Evolutionary conservation across 1,284 basidiomycete genomes (phyloP), one percentile per base, ranked within the genome.

Genomic region (Leccinum solheimii): DNA sequence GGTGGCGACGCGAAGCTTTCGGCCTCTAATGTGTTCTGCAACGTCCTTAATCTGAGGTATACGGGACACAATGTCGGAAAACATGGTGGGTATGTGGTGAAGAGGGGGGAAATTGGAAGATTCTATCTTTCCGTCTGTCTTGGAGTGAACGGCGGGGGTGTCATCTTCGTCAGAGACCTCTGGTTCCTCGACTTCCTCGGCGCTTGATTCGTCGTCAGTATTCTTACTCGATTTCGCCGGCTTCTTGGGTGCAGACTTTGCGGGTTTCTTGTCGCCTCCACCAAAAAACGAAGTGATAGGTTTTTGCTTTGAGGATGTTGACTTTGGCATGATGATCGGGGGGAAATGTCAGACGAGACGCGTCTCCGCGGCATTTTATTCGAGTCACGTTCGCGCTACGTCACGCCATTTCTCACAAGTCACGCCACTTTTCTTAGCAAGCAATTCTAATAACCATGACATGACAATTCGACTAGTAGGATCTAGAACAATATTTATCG

Each of bases 1-100:
- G 11, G 95, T 98, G 1, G 95, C 96, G 49, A 98, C 86, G 69
- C 95, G 92, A 70, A 98, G 80, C 66, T 92, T 94, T 60, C 95
- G 86, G 2, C 94, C 94, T 64, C 84, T 78, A 57, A 97, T 79
- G 43, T 83, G 86, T 68, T 90, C 80, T 13, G 88, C 90, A 40
- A 95, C 84, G 1, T 81, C 75, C 67, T 85, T 83, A 64, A 94
- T 85, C 56, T 86, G 79, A 10, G 90, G 86, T n/a, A 88, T 83
- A 64, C 82, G 86, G 60, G 82, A 76, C 63, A 95, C 85, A 56
- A 98, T 84, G 75, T 98, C 93, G 58, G 82, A 80, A 74, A 98
- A 98, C 72, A 98, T 97, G 53, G 84, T 81, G 23, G 90, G 83
- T 64, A 97, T 89, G 62, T 91, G 83, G 69, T 87, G 82, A 59